phyloP scores from a whole-genome alignment of 2,329 filamentous ascomycete species.

The Penicillium sp. region DNA sequence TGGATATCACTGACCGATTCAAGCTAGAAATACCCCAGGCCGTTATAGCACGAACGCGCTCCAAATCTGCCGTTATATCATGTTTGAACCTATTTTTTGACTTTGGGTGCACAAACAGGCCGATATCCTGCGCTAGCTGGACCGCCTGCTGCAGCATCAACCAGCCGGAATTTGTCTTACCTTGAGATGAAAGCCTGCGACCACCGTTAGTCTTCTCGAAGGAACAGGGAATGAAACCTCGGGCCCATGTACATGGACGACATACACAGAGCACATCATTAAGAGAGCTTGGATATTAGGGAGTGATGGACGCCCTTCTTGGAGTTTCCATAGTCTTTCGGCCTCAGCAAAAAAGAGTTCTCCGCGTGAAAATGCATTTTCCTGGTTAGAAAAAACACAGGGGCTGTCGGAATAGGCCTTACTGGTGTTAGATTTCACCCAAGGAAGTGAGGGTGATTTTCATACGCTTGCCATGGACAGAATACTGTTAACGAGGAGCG shows the following conservation, averaged over 20 bases:
- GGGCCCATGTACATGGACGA: too few species aligned
- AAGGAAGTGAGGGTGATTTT: neutral
- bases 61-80: conserved; percentile 19
- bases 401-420: conserved; percentile 44
- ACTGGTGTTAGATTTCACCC: conserved; percentile 6
- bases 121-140: conserved; percentile 37
- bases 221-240: neutral
- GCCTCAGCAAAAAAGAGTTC: conserved; percentile 42
- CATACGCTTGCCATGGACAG: conserved; percentile 59
- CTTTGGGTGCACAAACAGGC: conserved; percentile 28
- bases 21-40: conserved; percentile 38
- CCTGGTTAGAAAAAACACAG: conserved; percentile 31
- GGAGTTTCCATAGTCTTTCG: conserved; percentile 39
- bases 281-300: conserved; percentile 42
- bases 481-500: conserved; percentile 85
- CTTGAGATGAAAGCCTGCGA: conserved; percentile 33
- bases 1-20: conserved; percentile 29
- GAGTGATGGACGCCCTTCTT: conserved; percentile 38
- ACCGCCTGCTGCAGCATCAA: conserved; percentile 37
- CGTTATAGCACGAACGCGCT: conserved; percentile 29
- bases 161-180: conserved; percentile 33
- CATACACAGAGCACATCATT: conserved; percentile 39
- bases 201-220: conserved; percentile 17
- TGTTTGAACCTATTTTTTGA: conserved; percentile 12
- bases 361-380: conserved; percentile 36